phyloP scores from a whole-genome alignment of 352 stramenopile species.

The Globisporangium paddicum region DNA sequence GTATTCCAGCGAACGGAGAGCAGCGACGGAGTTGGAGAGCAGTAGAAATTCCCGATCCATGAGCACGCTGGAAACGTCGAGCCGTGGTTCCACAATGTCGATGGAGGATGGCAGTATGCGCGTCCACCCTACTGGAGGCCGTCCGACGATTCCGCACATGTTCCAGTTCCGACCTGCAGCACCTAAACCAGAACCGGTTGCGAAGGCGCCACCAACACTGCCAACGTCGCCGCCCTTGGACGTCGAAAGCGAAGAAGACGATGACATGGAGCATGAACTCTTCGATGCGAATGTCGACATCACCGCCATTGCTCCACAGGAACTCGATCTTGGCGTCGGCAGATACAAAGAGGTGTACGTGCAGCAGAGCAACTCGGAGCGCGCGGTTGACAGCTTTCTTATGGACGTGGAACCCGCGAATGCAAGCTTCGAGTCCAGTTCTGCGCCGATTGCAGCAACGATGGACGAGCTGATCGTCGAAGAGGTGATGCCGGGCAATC shows the following conservation, averaged over 20 bases:
- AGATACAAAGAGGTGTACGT: conserved; percentile 46
- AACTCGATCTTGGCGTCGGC: conserved; percentile 47
- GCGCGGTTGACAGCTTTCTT: conserved; percentile 49
- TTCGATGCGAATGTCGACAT: conserved; percentile 17
- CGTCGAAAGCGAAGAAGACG: conserved; percentile 18
- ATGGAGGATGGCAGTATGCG: conserved; percentile 21
- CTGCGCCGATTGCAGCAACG: neutral
- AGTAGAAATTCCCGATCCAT: conserved; percentile 21
- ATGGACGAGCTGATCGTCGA: conserved; percentile 51
- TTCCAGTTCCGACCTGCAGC: conserved; percentile 55
- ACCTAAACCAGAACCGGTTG: conserved; percentile 15
- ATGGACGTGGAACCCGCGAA: conserved; percentile 22
- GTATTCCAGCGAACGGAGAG: conserved; percentile 5
- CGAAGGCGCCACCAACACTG: conserved; percentile 5
- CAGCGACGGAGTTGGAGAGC: conserved; percentile 13
- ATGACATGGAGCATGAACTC: conserved; percentile 24
- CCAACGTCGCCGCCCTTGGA: conserved; percentile 10
- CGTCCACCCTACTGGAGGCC: conserved; percentile 26
- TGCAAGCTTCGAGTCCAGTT: conserved; percentile 6
- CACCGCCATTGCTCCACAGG: conserved; percentile 16
- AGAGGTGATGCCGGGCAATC: conserved; percentile 38
- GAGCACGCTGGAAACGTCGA: conserved; percentile 20
- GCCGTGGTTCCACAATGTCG: conserved; percentile 15
- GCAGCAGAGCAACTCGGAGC: conserved; percentile 25
- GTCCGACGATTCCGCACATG: conserved; percentile 41